Evolutionary conservation across 1,139 yeast species (phyloP).

Genomic region (Magnusiomyces suaveolens): DNA sequence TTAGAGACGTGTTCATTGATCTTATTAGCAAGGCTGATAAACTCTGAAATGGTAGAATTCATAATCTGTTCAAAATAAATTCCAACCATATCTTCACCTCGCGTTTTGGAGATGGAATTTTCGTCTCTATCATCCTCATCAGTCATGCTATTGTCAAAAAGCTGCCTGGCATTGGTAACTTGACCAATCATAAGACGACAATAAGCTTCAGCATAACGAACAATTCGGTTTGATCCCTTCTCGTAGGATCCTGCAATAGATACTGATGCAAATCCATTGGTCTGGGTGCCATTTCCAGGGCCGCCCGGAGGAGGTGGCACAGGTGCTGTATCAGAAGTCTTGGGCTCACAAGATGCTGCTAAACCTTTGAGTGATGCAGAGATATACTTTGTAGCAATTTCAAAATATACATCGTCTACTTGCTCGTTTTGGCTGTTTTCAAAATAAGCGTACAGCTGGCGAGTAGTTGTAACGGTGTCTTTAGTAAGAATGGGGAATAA

Average conservation of each 20-base stretch:
- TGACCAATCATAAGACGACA: slow-evolving; percentile 35
- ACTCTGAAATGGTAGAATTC: slow-evolving; percentile 32
- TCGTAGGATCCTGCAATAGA: slow-evolving; percentile 41
- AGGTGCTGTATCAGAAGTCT: not conserved
- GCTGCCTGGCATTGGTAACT: slow-evolving; percentile 18
- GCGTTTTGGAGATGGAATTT: slow-evolving; percentile 6
- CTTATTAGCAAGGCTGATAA: slow-evolving; percentile 29
- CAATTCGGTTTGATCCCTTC: slow-evolving; percentile 53
- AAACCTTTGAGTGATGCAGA: slow-evolving; percentile 30
- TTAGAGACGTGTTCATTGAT: slow-evolving; percentile 27
- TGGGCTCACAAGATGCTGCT: not conserved
- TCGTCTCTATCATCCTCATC: slow-evolving; percentile 8
- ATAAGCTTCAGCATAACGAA: slow-evolving; percentile 45
- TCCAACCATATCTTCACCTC: not conserved
- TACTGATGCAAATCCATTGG: slow-evolving; percentile 1
- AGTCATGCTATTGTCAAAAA: slow-evolving; percentile 18
- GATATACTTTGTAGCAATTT: slow-evolving; percentile 41
- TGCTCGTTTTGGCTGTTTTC: slow-evolving; percentile 29
- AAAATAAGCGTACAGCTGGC: slow-evolving; percentile 19
- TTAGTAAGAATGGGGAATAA: slow-evolving; percentile 20
- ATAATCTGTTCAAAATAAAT: slow-evolving; percentile 35
- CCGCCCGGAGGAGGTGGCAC: too few relatives aligned
- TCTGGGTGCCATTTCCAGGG: slow-evolving; percentile 4
- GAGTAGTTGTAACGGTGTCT: slow-evolving; percentile 15
- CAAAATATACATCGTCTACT: slow-evolving; percentile 38